Percentiles rank a stretch among this genome's conserved stretches.
Evolutionary conservation across 495 filamentous ascomycete species (phyloP).

Genomic region (Lophiostoma macrostomum): DNA sequence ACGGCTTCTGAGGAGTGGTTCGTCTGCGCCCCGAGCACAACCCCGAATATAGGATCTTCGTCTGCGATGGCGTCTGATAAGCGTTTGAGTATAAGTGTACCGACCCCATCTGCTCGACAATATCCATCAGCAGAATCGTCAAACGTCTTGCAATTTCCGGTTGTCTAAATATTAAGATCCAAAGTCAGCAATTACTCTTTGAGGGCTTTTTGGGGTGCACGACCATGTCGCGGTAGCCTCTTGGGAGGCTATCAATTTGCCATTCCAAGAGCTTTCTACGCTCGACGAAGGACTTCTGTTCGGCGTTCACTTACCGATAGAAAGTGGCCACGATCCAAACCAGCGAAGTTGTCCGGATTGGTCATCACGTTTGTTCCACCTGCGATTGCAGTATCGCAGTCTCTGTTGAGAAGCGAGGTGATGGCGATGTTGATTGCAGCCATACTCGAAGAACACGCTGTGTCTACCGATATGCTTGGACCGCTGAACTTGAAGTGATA

Average conservation of each 20-base stretch:
- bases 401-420: conserved; percentile 40
- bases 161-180: too few species aligned
- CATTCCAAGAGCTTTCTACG: too few species aligned
- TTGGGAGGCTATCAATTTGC: too few species aligned
- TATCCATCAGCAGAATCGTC: conserved; percentile 45
- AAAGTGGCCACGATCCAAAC: conserved; percentile 41
- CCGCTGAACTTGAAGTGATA: conserved; percentile 38
- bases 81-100: conserved; percentile 35
- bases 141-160: conserved; percentile 48
- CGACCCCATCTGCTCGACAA: conserved; percentile 42
- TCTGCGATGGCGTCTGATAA: conserved; percentile 38
- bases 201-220: too few species aligned
- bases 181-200: too few species aligned
- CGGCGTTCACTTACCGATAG: too few species aligned
- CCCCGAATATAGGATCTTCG: conserved; percentile 37
- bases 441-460: conserved; percentile 43
- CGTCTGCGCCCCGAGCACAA: conserved; percentile 33
- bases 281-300: too few species aligned
- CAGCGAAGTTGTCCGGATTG: conserved; percentile 39
- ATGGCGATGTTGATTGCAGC: conserved; percentile 41
- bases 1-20: conserved; percentile 41
- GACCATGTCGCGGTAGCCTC: too few species aligned
- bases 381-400: conserved; percentile 42
- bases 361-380: conserved; percentile 44
- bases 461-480: conserved; percentile 36